Conservation (phyloP, 257 asterid genomes). For the Echium plantagineum region DNA sequence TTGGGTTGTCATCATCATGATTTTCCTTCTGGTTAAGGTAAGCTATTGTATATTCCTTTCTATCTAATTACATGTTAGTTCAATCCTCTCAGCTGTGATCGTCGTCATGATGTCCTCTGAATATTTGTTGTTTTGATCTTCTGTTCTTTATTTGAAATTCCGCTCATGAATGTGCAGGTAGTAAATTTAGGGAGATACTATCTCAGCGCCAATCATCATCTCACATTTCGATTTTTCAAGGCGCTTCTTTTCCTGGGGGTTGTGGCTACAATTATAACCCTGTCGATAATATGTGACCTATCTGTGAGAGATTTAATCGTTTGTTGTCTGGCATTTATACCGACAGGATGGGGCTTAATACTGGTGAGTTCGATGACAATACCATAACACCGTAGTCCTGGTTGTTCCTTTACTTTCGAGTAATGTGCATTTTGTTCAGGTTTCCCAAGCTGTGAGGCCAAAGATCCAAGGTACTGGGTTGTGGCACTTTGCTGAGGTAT, state of each 20-base stretch:
- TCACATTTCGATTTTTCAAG: slow-evolving; percentile 68
- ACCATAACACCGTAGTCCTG: no score
- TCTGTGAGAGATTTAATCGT: slow-evolving; percentile 57
- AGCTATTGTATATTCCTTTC: background rate
- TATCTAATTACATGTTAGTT: background rate
- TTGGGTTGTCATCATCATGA: slow-evolving; percentile 67
- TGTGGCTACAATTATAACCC: slow-evolving; percentile 58
- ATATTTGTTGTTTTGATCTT: background rate
- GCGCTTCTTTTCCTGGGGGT: slow-evolving; percentile 55
- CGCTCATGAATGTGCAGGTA: slow-evolving; percentile 34
- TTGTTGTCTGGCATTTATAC: slow-evolving; percentile 83
- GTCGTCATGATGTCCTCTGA: background rate
- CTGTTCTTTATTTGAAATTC: no score
- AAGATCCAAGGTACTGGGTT: slow-evolving; percentile 53
- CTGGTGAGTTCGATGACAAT: slow-evolving; percentile 32
- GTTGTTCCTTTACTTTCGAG: background rate
- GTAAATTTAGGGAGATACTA: slow-evolving; percentile 54
- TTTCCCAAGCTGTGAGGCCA: slow-evolving; percentile 68
- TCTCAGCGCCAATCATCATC: slow-evolving; percentile 62
- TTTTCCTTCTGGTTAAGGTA: slow-evolving; percentile 82
- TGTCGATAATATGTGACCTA: slow-evolving; percentile 61
- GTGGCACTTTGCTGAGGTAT: slow-evolving; percentile 64
- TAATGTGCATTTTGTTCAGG: slow-evolving; percentile 28
- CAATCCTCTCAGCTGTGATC: background rate
- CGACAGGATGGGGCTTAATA: slow-evolving; percentile 98